Base-by-base conservation (phyloP, 2,329 filamentous ascomycete genomes). In the Sporothrix pseudoabietina region DNA sequence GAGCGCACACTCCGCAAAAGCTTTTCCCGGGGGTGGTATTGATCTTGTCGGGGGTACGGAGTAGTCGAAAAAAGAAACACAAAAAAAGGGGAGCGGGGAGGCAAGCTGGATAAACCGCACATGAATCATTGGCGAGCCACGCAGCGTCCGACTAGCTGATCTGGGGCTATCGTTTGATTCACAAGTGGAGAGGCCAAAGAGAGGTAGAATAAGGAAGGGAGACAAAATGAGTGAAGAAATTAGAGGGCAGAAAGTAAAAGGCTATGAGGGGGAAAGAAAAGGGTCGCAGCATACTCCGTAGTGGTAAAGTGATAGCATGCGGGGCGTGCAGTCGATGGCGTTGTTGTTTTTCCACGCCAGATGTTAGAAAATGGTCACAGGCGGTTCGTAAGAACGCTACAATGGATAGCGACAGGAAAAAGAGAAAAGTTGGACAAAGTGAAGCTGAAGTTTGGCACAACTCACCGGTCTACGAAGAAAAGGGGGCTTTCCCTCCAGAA, bases 1-100 rank as follows among this genome's bases (percentile, higher is more conserved):
- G 22, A n/a, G 8, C 44, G 22, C 26, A 52, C 39, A 47, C 71
- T 55, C 59, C 71, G 71, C 71, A 72, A 68, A 72, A 68, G 26
- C 30, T 72, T 72, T 65, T 72, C 71, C 71, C 59, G 39, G 55
- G 5, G 55, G 68, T 57, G 35, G 59, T 39, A 39, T 39, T 61
- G 57, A 30, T n/a, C 16, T 14, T 9, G 7, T 22, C 12, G n/a
- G 39, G 3, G 30, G 2, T 26, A 26, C 26, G 26, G 26, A 26
- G 26, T 3, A 19, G 65, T 35, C 22, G 8, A n/a, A 12, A 7
- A 32, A 19, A 14, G 8, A 30, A 39, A 26, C 8, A n/a, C 12
- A 7, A 32, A 19, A 14, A 14, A 30, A 39, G 19, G 49, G 30
- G 26, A 14, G 47, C 10, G 22, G 14, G 68, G 19, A 6, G 52